Base-by-base conservation (phyloP, 257 asterid species). In the Solanum megistacrolobum region DNA sequence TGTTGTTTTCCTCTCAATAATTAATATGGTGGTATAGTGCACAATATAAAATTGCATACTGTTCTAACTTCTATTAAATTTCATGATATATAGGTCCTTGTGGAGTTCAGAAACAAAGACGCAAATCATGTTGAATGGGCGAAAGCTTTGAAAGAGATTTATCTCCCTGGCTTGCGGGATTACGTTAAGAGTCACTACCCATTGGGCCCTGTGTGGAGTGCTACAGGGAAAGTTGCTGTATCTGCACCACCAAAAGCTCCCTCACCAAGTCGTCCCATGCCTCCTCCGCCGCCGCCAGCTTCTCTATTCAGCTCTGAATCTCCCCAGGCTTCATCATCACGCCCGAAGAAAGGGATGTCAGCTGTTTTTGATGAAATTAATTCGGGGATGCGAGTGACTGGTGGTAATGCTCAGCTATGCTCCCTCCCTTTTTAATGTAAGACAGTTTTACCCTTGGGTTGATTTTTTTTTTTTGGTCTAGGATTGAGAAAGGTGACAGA, bases 81-180 rank as follows among this genome's bases (percentile, higher is more conserved):
- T 82, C 21, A 48, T 41, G 38, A 84, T 88, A 48, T 29, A 3
- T 29, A 97, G 99, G 88, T 97, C 88, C 99, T 97, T 88, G 96
- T 97, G 90, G 99, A 96, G 92, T 97, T 93, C 86, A 92, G 97
- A 92, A 95, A 90, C 95, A 97, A 95, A 91, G 99, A 96, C 89
- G 93, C 94, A 82, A 91, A 93, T 92, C 99, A 96, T 86, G 98
- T 96, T 52, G 98, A 96, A 89, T 97, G 99, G 99, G 99, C 98
- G 89, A 97, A 93, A 93, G 96, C 99, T 69, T 87, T 97, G 88
- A 97, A 97, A 90, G 99, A 96, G 92, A 96, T 96, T 29, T 96
- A 96, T 91, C 46, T 96, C 36, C 98, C 99, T 14, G 99, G 99
- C 84, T 92, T 97, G 91, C 93, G 99, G 89, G 99, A 96, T 91